Conservation (phyloP, 306 rosid species). For the Senna tora region DNA sequence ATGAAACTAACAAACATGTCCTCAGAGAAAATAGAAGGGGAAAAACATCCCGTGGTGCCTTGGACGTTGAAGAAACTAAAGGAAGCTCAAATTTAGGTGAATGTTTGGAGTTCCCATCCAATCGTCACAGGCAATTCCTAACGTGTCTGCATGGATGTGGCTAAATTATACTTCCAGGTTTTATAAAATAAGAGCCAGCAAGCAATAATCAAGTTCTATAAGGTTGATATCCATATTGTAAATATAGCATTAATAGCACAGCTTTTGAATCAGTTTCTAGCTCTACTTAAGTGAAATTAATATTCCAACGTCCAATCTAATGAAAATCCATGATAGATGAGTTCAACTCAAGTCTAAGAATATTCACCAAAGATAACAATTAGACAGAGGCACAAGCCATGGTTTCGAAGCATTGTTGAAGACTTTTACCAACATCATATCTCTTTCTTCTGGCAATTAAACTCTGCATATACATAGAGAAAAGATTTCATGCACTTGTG, state of each 20-base stretch:
- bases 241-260: neutral
- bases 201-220: conserved; percentile 1
- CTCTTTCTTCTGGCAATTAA: neutral
- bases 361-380: neutral
- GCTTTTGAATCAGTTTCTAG: neutral
- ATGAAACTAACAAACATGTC: neutral
- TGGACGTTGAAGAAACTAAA: neutral
- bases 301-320: neutral
- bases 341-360: neutral
- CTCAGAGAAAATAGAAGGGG: neutral
- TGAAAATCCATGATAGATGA: neutral
- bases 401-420: neutral
- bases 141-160: neutral
- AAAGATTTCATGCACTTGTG: conserved; percentile 30
- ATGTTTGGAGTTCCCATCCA: neutral
- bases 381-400: neutral
- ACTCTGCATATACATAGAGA: neutral
- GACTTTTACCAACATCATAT: neutral
- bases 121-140: neutral
- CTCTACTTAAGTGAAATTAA: neutral
- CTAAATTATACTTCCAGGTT: neutral
- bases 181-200: neutral
- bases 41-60: neutral
- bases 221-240: neutral
- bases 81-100: neutral